A percentile compares a stretch with the other conserved stretches of the same genome.
Conservation (phyloP, 148 eudicot genomes). For the Rhododendron griersonianum region DNA sequence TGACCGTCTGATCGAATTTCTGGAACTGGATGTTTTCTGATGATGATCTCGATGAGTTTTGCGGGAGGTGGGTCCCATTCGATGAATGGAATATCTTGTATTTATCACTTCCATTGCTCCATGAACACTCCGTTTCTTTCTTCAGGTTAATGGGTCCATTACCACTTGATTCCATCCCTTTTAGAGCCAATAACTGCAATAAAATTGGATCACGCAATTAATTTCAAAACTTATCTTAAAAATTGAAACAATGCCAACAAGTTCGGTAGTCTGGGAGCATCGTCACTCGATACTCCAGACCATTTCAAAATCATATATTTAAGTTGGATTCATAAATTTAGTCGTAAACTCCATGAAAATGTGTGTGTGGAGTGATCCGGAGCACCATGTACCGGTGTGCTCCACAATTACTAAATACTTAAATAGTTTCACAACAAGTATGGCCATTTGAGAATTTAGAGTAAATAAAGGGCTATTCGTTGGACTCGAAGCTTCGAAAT, state of each 20-base stretch:
- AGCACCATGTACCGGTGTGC: no score
- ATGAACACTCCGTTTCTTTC: slow-evolving; percentile 52
- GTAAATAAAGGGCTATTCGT: not conserved
- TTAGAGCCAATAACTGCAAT: slow-evolving; percentile 50
- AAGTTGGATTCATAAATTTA: no score
- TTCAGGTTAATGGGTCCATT: slow-evolving; percentile 53
- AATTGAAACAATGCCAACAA: not conserved
- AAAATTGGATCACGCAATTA: not conserved
- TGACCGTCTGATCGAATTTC: slow-evolving; percentile 5
- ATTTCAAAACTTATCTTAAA: no score
- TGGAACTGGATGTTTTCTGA: not conserved
- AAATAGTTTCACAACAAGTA: not conserved
- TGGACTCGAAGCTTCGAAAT: not conserved
- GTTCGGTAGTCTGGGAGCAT: not conserved
- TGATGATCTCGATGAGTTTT: slow-evolving; percentile 14
- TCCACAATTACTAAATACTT: no score
- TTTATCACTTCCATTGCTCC: slow-evolving; percentile 66
- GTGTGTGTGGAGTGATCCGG: no score
- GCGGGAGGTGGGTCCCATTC: slow-evolving; percentile 24
- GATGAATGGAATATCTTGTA: slow-evolving; percentile 30
- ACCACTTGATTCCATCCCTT: slow-evolving; percentile 39
- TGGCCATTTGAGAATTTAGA: not conserved
- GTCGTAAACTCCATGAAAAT: no score
- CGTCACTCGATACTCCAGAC: no score
- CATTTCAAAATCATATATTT: no score